phyloP scores from a whole-genome alignment of 441 rosid species.

The Erodium moschatum region DNA sequence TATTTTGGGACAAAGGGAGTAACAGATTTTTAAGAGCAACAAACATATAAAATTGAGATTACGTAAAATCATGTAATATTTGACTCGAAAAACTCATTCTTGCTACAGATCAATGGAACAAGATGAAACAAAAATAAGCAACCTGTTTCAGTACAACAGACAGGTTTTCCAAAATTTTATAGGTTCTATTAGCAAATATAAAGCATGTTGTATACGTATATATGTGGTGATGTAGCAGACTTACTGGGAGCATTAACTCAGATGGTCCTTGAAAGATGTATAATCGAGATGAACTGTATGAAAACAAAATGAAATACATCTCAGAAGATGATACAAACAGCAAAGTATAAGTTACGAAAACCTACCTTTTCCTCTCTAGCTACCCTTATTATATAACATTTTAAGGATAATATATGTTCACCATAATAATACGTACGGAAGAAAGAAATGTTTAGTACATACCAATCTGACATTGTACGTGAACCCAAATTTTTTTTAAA shows the following conservation, averaged over 20 bases:
- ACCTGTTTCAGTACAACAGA: background rate
- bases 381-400: background rate
- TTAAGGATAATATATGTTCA: background rate
- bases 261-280: conserved; percentile 92
- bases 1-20: background rate
- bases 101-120: background rate
- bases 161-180: background rate
- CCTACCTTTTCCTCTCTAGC: background rate
- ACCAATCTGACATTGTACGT: background rate
- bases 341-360: background rate
- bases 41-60: background rate
- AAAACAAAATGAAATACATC: conserved; percentile 16
- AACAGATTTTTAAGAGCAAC: background rate
- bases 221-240: conserved; percentile 15
- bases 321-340: conserved; percentile 7
- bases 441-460: background rate
- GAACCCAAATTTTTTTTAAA: background rate
- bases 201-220: background rate
- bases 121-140: background rate
- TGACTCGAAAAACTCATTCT: background rate
- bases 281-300: conserved; percentile 61
- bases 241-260: conserved; percentile 82
- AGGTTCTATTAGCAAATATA: background rate
- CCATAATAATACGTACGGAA: background rate
- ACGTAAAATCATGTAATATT: background rate